Evolutionary conservation across 2,329 filamentous ascomycete species (phyloP).

Genomic region (Aureobasidium uvarum): DNA sequence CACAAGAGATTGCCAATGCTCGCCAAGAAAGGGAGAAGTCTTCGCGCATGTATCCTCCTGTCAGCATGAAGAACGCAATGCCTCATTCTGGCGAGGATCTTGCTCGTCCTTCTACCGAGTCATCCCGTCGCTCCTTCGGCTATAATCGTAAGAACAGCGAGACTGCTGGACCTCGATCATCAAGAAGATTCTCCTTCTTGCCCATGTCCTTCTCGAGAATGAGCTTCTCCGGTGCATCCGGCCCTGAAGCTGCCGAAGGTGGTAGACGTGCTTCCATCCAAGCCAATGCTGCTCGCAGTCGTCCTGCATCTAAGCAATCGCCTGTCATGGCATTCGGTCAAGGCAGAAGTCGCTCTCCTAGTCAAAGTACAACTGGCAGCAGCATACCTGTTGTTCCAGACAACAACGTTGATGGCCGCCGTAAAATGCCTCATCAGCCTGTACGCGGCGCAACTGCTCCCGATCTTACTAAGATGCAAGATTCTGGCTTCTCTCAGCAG

Average conservation of each 20-base stretch:
- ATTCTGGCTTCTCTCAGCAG: slow-evolving; percentile 26
- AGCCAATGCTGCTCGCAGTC: slow-evolving; percentile 34
- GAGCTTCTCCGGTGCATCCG: slow-evolving; percentile 39
- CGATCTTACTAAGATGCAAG: slow-evolving; percentile 30
- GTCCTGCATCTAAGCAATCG: slow-evolving; percentile 37
- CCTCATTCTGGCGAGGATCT: slow-evolving; percentile 53
- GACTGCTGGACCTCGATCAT: slow-evolving; percentile 41
- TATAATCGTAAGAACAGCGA: slow-evolving; percentile 50
- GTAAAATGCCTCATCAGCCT: slow-evolving; percentile 33
- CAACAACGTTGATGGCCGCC: slow-evolving; percentile 30
- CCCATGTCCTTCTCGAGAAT: slow-evolving; percentile 51
- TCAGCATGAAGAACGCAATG: slow-evolving; percentile 79
- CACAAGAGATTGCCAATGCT: slow-evolving; percentile 36
- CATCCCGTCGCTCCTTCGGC: slow-evolving; percentile 50
- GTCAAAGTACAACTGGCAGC: slow-evolving; percentile 45
- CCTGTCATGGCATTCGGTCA: slow-evolving; percentile 46
- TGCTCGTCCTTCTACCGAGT: slow-evolving; percentile 50
- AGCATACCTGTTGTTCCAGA: slow-evolving; percentile 47
- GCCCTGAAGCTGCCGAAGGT: slow-evolving; percentile 41
- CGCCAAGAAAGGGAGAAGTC: slow-evolving; percentile 59
- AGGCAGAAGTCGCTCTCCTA: slow-evolving; percentile 45
- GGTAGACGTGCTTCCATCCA: slow-evolving; percentile 38
- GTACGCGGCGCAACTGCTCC: slow-evolving; percentile 30
- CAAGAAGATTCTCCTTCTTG: slow-evolving; percentile 52
- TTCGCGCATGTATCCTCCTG: slow-evolving; percentile 75